Conservation (phyloP, 1,284 basidiomycete genomes). For the Prillingera fragicola region DNA sequence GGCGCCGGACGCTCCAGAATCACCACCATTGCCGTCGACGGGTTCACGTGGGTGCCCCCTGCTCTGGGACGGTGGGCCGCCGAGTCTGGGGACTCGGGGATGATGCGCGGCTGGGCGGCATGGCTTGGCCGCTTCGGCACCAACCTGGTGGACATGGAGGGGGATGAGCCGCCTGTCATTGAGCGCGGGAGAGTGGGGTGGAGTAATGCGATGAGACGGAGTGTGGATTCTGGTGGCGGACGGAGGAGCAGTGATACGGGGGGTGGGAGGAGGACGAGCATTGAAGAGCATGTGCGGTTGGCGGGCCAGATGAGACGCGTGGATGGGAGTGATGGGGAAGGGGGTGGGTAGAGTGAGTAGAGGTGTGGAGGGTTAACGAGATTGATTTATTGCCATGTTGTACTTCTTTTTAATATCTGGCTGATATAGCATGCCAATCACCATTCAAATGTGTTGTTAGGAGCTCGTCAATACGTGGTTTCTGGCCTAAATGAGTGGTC, state of each 20-base stretch:
- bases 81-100: slow-evolving; percentile 34
- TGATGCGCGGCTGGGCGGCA: slow-evolving; percentile 35
- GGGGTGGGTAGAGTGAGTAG: background rate
- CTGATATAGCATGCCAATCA: too few relatives aligned
- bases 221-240: background rate
- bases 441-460: too few relatives aligned
- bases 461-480: too few relatives aligned
- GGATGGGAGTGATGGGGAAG: background rate
- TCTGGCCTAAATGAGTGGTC: too few relatives aligned
- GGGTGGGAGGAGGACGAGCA: too few relatives aligned
- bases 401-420: too few relatives aligned
- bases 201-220: slow-evolving; percentile 14
- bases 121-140: slow-evolving; percentile 21
- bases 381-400: too few relatives aligned
- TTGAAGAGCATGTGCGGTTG: too few relatives aligned
- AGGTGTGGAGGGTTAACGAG: too few relatives aligned
- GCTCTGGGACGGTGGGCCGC: slow-evolving; percentile 33
- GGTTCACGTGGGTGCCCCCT: slow-evolving; percentile 39
- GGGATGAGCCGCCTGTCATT: slow-evolving; percentile 18
- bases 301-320: too few relatives aligned
- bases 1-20: slow-evolving; percentile 3
- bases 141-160: slow-evolving; percentile 39
- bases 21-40: slow-evolving; percentile 30
- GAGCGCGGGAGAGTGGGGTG: slow-evolving; percentile 29
- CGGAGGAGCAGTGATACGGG: background rate